These are phyloP conservation scores for Lactarius sanguifluus DNA, from an alignment of 768 basidiomycete species.

Conservation along the genomic window DNA sequence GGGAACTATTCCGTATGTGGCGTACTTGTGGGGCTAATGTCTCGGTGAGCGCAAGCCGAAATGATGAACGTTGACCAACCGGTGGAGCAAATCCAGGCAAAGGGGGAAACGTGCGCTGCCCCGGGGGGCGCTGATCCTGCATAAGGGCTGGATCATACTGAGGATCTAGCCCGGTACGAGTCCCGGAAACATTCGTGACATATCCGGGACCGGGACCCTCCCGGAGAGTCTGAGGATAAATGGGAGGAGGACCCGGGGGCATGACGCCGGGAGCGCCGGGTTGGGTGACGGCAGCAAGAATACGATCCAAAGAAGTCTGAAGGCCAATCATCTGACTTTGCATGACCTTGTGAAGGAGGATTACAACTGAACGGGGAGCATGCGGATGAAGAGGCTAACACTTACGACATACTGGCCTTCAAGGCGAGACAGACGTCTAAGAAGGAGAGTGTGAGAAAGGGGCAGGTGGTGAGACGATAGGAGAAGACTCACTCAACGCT, in stretches of 20 bases:
- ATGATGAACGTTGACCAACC: slow-evolving; percentile 44
- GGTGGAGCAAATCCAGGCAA: slow-evolving; percentile 91
- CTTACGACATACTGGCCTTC: slow-evolving; percentile 83
- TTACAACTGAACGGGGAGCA: slow-evolving; percentile 15
- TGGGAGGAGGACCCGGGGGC: slow-evolving; percentile 31
- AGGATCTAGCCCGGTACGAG: slow-evolving; percentile 33
- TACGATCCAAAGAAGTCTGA: slow-evolving; percentile 86
- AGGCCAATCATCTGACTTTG: slow-evolving; percentile 95
- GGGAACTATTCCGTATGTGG: slow-evolving; percentile 86
- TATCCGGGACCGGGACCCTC: slow-evolving; percentile 30
- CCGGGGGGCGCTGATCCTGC: slow-evolving; percentile 36
- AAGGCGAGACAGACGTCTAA: slow-evolving; percentile 75
- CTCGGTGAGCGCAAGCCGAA: slow-evolving; percentile 24
- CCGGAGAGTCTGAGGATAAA: slow-evolving; percentile 28
- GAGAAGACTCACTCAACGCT: slow-evolving; percentile 66
- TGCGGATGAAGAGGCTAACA: slow-evolving; percentile 20
- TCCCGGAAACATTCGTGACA: slow-evolving; percentile 30
- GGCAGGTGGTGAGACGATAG: slow-evolving; percentile 22
- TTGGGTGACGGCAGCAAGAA: slow-evolving; percentile 59
- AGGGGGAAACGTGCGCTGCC: slow-evolving; percentile 64
- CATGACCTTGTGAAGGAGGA: slow-evolving; percentile 57
- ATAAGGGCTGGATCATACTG: slow-evolving; percentile 34
- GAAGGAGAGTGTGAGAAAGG: slow-evolving; percentile 24
- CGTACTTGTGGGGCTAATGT: slow-evolving; percentile 81
- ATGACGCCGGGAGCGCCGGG: slow-evolving; percentile 34